Percentiles rank a stretch among this genome's conserved stretches.
Conservation (phyloP, 768 basidiomycete genomes). For the Grammothele lineata region DNA sequence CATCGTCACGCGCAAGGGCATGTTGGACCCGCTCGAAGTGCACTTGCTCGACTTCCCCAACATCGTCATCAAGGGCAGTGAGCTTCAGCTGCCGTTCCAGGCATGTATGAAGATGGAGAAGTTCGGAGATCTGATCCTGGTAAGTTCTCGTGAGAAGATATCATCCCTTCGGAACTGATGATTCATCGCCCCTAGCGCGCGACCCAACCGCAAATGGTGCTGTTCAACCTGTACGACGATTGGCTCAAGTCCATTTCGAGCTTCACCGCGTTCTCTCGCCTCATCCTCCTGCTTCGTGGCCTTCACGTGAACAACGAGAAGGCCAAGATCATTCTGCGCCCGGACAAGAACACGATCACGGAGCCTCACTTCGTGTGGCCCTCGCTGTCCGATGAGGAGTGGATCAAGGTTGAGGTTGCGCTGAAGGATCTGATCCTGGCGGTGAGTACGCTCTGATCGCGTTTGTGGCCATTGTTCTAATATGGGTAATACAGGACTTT, state of each 20-base stretch:
- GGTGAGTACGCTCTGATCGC: conserved; percentile 34
- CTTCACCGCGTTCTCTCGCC: conserved; percentile 97
- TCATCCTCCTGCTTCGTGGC: conserved; percentile 94
- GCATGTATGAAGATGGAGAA: conserved; percentile 99
- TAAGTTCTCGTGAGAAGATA: conserved; percentile 26
- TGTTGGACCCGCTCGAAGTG: conserved; percentile 97
- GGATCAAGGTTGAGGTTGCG: conserved; percentile 99
- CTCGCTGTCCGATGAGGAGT: conserved; percentile 86
- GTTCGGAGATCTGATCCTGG: conserved; percentile 95
- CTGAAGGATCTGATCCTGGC: conserved; percentile 96
- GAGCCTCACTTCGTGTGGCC: conserved; percentile 99
- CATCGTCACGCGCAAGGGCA: conserved; percentile 99
- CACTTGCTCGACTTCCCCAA: conserved; percentile 99
- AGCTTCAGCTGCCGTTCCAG: conserved; percentile 98
- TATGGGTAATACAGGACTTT: conserved; percentile 63
- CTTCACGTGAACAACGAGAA: conserved; percentile 99
- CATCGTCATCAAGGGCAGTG: conserved; percentile 99
- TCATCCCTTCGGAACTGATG: not conserved
- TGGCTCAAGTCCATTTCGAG: conserved; percentile 99
- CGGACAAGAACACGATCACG: conserved; percentile 95
- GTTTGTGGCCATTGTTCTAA: conserved; percentile 5
- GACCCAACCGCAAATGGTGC: conserved; percentile 98
- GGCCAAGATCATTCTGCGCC: conserved; percentile 96
- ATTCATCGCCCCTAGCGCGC: conserved; percentile 55
- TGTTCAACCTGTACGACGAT: conserved; percentile 98